Evolutionary conservation across 2,329 filamentous ascomycete genomes (phyloP), one percentile per base, ranked within the genome.

Genomic region (Orbilia ellipsospora): DNA sequence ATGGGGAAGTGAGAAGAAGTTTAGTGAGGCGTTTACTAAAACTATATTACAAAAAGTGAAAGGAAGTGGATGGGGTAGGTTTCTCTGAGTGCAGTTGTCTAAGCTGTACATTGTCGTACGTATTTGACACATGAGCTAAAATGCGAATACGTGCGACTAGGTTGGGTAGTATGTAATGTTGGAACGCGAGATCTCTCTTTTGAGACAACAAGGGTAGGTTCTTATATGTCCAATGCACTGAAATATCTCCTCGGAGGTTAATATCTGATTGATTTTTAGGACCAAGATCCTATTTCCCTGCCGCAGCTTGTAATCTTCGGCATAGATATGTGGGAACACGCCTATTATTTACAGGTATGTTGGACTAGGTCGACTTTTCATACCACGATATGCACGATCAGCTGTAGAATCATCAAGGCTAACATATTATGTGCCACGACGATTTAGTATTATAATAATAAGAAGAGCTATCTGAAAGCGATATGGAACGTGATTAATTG

Each of bases 251-350:
- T 48, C 2, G 28, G 23, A 16, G 6, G n/a, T 55, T 62, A 18
- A 69, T 10, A n/a, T 31, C 16, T 15, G 23, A 36, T 26, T 2
- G n/a, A 36, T 28, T 50, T 44, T 10, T 45, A 73, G 82, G 92
- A 96, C 81, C 93, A 96, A 84, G 93, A 96, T 80, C 89, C 90
- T 0, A 86, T 92, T 4, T 86, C 90, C 79, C 84, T 85, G 13
- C 86, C 87, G 2, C 87, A 90, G 78, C 85, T 88, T n/a, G 90
- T 90, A 7, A 83, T 96, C 16, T 85, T 93, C 40, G 92, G 92
- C 0, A 86, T 96, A 1, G 93, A 96, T 81, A 94, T 96, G 88
- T 75, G 92, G 93, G 93, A 96, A 84, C 93, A 96, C 84, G 93
- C 93, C 0, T 96, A 96, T 81, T 96, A 96, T 81, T 83, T 96